A percentile compares a stretch with the other conserved stretches of the same genome.
Conservation (phyloP, 306 rosid genomes). For the Pyrus betulifolia region DNA sequence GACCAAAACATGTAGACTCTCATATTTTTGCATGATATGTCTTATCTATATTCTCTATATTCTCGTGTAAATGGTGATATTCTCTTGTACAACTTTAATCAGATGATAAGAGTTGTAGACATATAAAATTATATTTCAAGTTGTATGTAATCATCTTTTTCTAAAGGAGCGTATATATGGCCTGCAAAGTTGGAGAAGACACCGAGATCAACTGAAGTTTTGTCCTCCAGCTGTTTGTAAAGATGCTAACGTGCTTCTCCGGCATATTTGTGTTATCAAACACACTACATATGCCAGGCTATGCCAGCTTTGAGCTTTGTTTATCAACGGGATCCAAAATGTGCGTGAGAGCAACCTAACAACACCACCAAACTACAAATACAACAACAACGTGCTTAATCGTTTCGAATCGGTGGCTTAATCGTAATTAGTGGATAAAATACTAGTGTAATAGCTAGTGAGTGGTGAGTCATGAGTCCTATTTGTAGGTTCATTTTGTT, state of each 20-base stretch:
- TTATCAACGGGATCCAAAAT: background rate
- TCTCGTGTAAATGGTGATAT: background rate
- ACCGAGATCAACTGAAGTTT: slow-evolving; percentile 1
- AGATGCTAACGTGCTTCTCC: background rate
- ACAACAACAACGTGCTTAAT: background rate
- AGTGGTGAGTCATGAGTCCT: background rate
- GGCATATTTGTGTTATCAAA: background rate
- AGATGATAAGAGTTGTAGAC: background rate
- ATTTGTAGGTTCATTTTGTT: background rate
- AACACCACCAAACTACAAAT: background rate
- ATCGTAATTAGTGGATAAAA: too few relatives aligned
- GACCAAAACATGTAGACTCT: too few relatives aligned
- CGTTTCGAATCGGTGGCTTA: background rate
- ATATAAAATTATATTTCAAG: too few relatives aligned
- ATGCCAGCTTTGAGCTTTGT: background rate
- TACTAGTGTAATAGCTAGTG: background rate
- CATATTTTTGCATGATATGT: too few relatives aligned
- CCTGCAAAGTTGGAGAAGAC: slow-evolving; percentile 2
- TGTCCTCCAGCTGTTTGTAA: slow-evolving; percentile 3
- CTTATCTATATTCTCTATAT: too few relatives aligned
- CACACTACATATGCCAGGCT: background rate
- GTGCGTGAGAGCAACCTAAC: background rate
- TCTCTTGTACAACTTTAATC: background rate
- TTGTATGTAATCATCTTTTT: background rate
- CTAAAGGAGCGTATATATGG: background rate